These are phyloP conservation scores for Aspergillus alliaceus DNA, from an alignment of 2,329 filamentous ascomycete species.

Conservation along the genomic window DNA sequence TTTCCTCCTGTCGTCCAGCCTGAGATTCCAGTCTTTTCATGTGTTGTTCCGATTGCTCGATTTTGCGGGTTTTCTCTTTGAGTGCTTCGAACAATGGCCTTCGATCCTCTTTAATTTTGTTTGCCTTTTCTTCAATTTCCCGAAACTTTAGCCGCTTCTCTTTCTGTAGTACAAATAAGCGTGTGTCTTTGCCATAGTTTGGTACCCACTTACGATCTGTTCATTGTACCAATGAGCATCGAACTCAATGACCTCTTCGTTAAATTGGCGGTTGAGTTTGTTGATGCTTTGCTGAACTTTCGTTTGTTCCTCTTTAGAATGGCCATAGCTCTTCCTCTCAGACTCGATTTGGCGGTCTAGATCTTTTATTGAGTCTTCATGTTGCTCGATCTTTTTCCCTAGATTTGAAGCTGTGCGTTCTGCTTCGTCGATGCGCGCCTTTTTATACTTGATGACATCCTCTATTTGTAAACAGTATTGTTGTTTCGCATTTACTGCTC, in stretches of 20 bases:
- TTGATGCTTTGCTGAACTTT: slow-evolving; percentile 59
- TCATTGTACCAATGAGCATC: slow-evolving; percentile 70
- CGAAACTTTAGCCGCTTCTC: slow-evolving; percentile 49
- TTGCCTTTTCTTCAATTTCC: slow-evolving; percentile 42
- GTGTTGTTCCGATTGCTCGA: slow-evolving; percentile 48
- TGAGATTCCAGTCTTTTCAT: slow-evolving; percentile 68
- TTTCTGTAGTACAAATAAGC: slow-evolving; percentile 48
- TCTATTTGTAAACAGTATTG: slow-evolving; percentile 61
- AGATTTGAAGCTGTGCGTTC: slow-evolving; percentile 50
- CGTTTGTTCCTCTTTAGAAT: slow-evolving; percentile 54
- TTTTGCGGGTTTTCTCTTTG: slow-evolving; percentile 34
- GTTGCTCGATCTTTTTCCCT: slow-evolving; percentile 44
- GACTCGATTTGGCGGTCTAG: slow-evolving; percentile 47
- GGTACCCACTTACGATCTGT: slow-evolving; percentile 60
- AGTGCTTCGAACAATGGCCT: slow-evolving; percentile 34
- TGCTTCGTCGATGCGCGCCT: slow-evolving; percentile 53
- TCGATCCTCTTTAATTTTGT: slow-evolving; percentile 40
- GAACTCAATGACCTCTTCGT: slow-evolving; percentile 65
- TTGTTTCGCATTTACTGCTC: slow-evolving; percentile 69
- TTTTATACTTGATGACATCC: slow-evolving; percentile 56
- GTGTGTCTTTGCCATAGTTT: slow-evolving; percentile 7
- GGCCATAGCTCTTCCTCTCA: slow-evolving; percentile 51
- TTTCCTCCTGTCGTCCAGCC: slow-evolving; percentile 69
- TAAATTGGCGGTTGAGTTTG: slow-evolving; percentile 61
- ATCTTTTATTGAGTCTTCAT: slow-evolving; percentile 37